Evolutionary conservation across 441 rosid species (phyloP).

Genomic region (Populus hybrid): DNA sequence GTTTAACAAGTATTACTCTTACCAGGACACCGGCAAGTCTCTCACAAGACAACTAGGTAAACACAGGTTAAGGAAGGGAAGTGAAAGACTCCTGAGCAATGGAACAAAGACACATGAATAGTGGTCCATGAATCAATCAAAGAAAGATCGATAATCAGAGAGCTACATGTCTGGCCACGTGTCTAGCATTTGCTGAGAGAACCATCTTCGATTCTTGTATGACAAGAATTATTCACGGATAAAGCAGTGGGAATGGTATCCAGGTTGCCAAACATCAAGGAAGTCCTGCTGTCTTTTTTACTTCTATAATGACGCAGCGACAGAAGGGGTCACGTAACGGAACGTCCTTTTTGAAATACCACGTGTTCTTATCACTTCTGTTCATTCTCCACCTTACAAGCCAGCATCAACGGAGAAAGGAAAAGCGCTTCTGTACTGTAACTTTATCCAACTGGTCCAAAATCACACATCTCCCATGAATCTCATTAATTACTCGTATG

Average conservation of each 20-base stretch:
- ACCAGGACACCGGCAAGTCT: too few relatives aligned
- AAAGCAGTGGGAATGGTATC: neutral
- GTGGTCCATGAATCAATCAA: too few relatives aligned
- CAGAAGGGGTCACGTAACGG: neutral
- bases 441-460: neutral
- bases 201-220: neutral
- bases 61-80: too few relatives aligned
- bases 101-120: too few relatives aligned
- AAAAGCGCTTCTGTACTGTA: neutral
- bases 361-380: constrained; percentile 7
- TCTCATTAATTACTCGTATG: neutral
- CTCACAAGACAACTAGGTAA: too few relatives aligned
- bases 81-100: too few relatives aligned
- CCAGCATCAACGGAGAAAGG: constrained; percentile 2
- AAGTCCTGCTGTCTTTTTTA: neutral
- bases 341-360: neutral
- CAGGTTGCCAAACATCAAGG: neutral
- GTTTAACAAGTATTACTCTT: too few relatives aligned
- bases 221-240: neutral
- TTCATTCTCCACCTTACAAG: constrained; percentile 22
- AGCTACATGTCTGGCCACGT: too few relatives aligned
- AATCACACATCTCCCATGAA: constrained; percentile 14
- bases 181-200: neutral
- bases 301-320: neutral
- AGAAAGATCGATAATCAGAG: too few relatives aligned